Evolutionary conservation across 2,329 filamentous ascomycete genomes (phyloP), one percentile per base, ranked within the genome.

Genomic region (Aphanoascus verrucosus): DNA sequence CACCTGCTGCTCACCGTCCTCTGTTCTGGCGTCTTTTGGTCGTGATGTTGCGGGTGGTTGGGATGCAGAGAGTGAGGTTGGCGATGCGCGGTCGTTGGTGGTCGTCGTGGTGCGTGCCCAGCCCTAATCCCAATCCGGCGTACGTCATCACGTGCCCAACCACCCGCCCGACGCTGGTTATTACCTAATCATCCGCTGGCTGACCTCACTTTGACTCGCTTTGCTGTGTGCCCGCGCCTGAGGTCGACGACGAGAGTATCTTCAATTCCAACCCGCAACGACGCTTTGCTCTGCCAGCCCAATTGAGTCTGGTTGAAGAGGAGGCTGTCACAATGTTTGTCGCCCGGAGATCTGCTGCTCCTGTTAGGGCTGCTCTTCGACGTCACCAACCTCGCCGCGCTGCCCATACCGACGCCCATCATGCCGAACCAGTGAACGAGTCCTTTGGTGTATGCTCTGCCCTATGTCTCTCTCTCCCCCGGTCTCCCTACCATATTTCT

Each of bases 341-440:
- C 60, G 65, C 69, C 60, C 66, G 69, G 64, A 64, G 68, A 63
- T 70, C 67, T 56, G 65, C 64, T 56, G 64, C 63, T 58, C 66
- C 66, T 52, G 60, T 63, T 60, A 65, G 67, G 61, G 62, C 64
- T 52, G 52, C 68, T 60, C 64, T 72, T 65, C 68, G 66, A 55
- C 65, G 65, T 55, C 70, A 71, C 60, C 70, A 67, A 56, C 68
- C 70, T 51, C 69, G 70, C 56, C 70, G 72, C 60, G 72, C 67
- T 59, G 68, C 67, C 60, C 65, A 63, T 52, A 58, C 60, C 34
- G 59, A 60, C 38, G 57, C 65, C 59, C 61, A 63, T 58, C 68
- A 71, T 60, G 63, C 65, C 52, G 69, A 68, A 52, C 70, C 72
- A 48, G 72, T 73, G 56, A 73, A 70, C 55, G 72, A 75, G 62